Percentiles rank a stretch among this genome's conserved stretches.
These are phyloP conservation scores for Melocanna baccifera DNA, from an alignment of 176 grass and related monocot genomes.

Conservation along the genomic window DNA sequence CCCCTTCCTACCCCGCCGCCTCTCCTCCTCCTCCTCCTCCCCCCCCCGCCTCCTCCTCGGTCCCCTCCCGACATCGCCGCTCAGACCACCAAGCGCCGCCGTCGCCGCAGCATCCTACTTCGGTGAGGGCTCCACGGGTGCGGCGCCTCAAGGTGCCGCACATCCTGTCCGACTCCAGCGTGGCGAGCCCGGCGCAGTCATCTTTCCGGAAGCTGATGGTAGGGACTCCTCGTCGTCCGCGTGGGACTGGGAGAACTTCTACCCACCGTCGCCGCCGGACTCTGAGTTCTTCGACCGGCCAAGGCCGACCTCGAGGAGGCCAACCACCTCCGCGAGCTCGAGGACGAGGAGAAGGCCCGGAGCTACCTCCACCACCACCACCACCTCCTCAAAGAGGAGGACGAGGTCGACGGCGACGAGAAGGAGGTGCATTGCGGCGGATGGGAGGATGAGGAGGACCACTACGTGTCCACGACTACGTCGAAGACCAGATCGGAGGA, in stretches of 20 bases:
- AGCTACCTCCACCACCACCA: slow-evolving; percentile 30
- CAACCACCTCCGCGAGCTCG: slow-evolving; percentile 59
- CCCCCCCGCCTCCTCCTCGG: too few species aligned
- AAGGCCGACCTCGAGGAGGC: slow-evolving; percentile 71
- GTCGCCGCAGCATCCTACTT: background rate
- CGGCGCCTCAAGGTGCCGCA: slow-evolving; percentile 60
- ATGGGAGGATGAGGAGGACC: slow-evolving; percentile 60
- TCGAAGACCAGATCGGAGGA: slow-evolving; percentile 55
- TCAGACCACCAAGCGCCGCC: slow-evolving; percentile 30
- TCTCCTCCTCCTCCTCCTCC: too few species aligned
- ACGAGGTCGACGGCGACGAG: slow-evolving; percentile 40
- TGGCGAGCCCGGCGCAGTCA: slow-evolving; percentile 52
- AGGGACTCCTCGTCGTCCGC: slow-evolving; percentile 83
- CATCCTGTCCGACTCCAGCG: slow-evolving; percentile 54
- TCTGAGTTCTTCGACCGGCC: slow-evolving; percentile 86
- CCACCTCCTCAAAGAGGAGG: slow-evolving; percentile 55
- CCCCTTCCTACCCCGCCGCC: too few species aligned
- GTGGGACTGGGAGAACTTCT: slow-evolving; percentile 97
- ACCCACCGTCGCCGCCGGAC: slow-evolving; percentile 88
- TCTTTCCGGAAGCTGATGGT: slow-evolving; percentile 42
- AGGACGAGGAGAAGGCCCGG: slow-evolving; percentile 42
- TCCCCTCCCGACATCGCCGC: too few species aligned
- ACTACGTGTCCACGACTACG: slow-evolving; percentile 53
- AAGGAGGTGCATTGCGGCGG: slow-evolving; percentile 43
- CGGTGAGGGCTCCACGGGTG: slow-evolving; percentile 30